Evolutionary conservation across 352 stramenopile species (phyloP), one percentile per base, ranked within the genome.

Genomic region (Nothophytophthora sp.): DNA sequence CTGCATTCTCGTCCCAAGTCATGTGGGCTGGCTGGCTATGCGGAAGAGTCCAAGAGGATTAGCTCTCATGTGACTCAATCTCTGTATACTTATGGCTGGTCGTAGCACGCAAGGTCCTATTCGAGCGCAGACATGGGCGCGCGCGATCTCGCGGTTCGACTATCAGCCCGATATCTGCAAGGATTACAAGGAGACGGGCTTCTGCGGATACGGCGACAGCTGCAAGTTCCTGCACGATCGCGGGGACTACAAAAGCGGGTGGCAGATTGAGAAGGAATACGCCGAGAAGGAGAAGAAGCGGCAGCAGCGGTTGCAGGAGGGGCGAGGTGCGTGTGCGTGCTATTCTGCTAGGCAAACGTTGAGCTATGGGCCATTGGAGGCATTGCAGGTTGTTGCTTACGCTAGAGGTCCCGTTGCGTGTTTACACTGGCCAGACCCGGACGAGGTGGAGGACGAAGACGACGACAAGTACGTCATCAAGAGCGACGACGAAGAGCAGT

Each of bases 161-260:
- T 99, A 99, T 72, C 73, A 88, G 67, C 95, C 96, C 2, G 96
- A 99, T 60, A 92, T 99, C 44, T 99, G 97, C 74, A 99, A 99
- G 65, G 97, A 99, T 70, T 99, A 99, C 80, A 99, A 99, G 55
- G 96, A 99, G 43, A 99, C 97, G 5, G 97, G 97, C 22, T 99
- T 99, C 68, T 99, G 97, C 58, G 96, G 97, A 33, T 99, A 98
- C 66, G 97, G 97, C 2, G 84, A 94, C 38, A 90, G 73, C 53
- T 99, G 96, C 61, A 99, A 98, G 60, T 99, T 99, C 73, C 75
- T 99, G 20, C 97, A 99, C 71, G 97, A 99, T 63, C 86, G 97
- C n/a, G 90, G 95, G 2, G 93, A 99, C 62, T 99, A 98, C 59
- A 97, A 99, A 70, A 94, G 68, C 34, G 97, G 97, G n/a, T 99